A percentile compares a stretch with the other conserved stretches of the same genome.
These are phyloP conservation scores for Picea glauca DNA, from an alignment of 75 land plant genomes.

Conservation along the genomic window DNA sequence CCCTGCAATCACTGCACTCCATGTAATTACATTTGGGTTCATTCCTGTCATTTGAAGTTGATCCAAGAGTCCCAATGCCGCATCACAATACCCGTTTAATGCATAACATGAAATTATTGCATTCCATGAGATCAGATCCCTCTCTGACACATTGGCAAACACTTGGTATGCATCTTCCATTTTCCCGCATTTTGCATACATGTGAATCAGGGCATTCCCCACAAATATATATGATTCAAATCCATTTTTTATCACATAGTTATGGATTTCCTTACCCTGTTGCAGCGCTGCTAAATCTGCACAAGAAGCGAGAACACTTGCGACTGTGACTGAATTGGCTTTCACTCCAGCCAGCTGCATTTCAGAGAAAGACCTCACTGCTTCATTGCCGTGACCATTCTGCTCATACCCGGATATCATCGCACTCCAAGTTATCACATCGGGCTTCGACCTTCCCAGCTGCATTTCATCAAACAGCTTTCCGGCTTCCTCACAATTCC, in stretches of 20 bases:
- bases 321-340: neutral
- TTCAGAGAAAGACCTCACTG: conserved; percentile 37
- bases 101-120: too few species aligned
- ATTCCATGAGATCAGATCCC: too few species aligned
- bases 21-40: too few species aligned
- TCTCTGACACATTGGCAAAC: conserved; percentile 10
- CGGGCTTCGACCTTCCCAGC: neutral
- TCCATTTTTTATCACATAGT: neutral
- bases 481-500: neutral
- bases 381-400: conserved; percentile 48
- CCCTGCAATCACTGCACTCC: too few species aligned
- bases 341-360: conserved; percentile 3
- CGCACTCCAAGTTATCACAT: conserved; percentile 6
- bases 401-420: conserved; percentile 52
- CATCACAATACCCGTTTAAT: too few species aligned
- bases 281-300: neutral
- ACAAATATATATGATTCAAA: conserved; percentile 13
- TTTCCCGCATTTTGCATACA: conserved; percentile 53
- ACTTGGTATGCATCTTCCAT: conserved; percentile 25
- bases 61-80: neutral
- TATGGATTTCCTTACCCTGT: neutral
- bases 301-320: neutral
- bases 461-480: neutral
- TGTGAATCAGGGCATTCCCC: conserved; percentile 57
- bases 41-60: too few species aligned